Base-by-base conservation (phyloP, 2,329 filamentous ascomycete genomes). In the Plenodomus tracheiphilus region DNA sequence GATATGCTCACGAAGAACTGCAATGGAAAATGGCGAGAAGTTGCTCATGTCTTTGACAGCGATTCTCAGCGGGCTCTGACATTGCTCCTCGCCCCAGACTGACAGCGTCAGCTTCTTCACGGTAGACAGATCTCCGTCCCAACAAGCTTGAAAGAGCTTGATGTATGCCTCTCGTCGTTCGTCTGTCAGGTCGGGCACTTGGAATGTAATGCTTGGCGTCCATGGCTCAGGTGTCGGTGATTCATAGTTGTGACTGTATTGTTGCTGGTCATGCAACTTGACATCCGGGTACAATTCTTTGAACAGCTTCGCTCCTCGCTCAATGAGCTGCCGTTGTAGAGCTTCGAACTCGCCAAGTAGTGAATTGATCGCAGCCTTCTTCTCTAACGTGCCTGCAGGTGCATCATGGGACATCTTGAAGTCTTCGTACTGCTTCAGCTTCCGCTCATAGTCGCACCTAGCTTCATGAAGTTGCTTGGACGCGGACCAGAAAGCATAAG, bases 111-210 rank as follows among this genome's bases (percentile, higher is more conserved):
- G 74, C 13, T 73, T 69, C 62, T 88, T 89, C 69, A 93, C 83
- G 2, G 75, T 83, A 1, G 82, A 76, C 1, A 87, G 56, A 57
- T 94, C 82, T n/a, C 86, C 87, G 4, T 61, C 61, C 88, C 88
- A 94, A 4, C 84, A 84, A 30, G 88, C 88, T 63, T 93, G 84
- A 66, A 89, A 88, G 75, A 93, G 70, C 53, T 81, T 74, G 5
- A 87, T 53, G 53, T 91, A 93, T 0, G 80, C 85, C 28, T 77
- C 73, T 20, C 76, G 77, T 41, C 78, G 80, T 34, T 73, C 74
- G 2, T 81, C 79, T 0, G 80, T 87, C 10, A 81, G 54, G 74
- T 82, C 61, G 55, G 74, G 22, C 3, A 73, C 52, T 1, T 46
- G 48, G 65, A 89, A 89, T 2, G 62, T 65, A 53, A 59, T 19